A percentile compares a stretch with the other conserved stretches of the same genome.
Conservation (phyloP, 345 rosid species). For the Lepidium sativum region DNA sequence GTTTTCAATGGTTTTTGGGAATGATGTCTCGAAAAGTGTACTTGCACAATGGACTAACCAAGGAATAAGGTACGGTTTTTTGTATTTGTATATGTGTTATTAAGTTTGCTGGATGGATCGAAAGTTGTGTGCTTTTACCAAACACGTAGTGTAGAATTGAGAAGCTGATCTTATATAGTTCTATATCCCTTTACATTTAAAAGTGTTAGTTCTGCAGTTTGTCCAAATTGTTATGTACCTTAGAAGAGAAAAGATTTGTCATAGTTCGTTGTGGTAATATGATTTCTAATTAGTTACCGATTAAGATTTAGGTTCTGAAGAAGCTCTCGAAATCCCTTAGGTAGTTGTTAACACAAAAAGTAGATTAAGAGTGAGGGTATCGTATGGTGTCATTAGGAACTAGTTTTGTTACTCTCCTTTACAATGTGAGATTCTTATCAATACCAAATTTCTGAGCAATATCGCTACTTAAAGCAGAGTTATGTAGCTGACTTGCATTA, state of each 20-base stretch:
- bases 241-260: not conserved
- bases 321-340: not conserved
- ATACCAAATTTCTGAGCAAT: not conserved
- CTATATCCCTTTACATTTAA: not conserved
- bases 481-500: not conserved
- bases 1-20: slow-evolving; percentile 73
- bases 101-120: not conserved
- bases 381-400: not conserved
- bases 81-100: not conserved
- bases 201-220: not conserved
- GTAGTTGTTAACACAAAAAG: not conserved
- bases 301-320: not conserved
- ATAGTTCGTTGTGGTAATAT: not conserved
- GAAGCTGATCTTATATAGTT: not conserved
- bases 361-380: not conserved
- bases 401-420: not conserved
- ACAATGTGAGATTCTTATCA: not conserved
- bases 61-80: slow-evolving; percentile 66
- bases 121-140: not conserved
- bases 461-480: not conserved
- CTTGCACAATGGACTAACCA: slow-evolving; percentile 96
- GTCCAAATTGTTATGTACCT: not conserved
- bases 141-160: not conserved
- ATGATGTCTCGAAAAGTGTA: slow-evolving; percentile 56
- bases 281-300: not conserved